These are phyloP conservation scores for Candida mesenterica DNA, from an alignment of 1,139 yeast genomes.

Conservation along the genomic window DNA sequence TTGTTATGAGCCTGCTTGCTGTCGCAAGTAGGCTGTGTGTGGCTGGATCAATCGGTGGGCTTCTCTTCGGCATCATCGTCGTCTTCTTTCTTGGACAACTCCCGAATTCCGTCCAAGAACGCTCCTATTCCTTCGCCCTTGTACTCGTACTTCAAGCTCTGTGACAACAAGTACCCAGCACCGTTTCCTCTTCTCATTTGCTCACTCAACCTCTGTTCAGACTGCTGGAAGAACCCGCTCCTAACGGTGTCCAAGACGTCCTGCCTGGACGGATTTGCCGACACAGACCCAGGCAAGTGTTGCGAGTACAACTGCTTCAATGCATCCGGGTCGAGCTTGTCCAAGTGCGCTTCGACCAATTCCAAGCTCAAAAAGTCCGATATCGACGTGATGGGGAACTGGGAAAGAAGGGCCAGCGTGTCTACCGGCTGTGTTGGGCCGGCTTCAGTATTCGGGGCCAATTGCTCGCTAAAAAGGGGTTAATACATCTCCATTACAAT, in stretches of 20 bases:
- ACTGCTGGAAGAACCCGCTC: constrained; percentile 54
- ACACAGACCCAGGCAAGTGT: constrained; percentile 45
- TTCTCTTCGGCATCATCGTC: no score
- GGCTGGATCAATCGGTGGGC: no score
- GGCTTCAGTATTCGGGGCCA: background rate
- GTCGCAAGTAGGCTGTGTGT: no score
- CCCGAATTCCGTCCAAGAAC: constrained; percentile 42
- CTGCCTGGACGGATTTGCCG: constrained; percentile 31
- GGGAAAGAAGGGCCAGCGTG: constrained; percentile 5
- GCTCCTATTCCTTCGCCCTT: constrained; percentile 59
- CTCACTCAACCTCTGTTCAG: constrained; percentile 42
- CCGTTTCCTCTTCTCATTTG: constrained; percentile 43
- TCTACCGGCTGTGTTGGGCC: constrained; percentile 3
- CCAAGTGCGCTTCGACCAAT: constrained; percentile 40
- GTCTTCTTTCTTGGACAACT: no score
- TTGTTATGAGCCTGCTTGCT: no score
- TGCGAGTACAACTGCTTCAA: constrained; percentile 35
- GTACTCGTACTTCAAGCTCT: constrained; percentile 50
- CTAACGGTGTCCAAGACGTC: constrained; percentile 47
- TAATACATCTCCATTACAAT: no score
- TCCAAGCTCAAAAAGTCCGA: constrained; percentile 42
- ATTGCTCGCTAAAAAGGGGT: constrained; percentile 1
- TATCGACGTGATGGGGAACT: constrained; percentile 27
- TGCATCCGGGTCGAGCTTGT: constrained; percentile 33
- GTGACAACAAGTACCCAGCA: constrained; percentile 53